phyloP scores from a whole-genome alignment of 1,284 basidiomycete genomes.

The Ustilago cynodontis region DNA sequence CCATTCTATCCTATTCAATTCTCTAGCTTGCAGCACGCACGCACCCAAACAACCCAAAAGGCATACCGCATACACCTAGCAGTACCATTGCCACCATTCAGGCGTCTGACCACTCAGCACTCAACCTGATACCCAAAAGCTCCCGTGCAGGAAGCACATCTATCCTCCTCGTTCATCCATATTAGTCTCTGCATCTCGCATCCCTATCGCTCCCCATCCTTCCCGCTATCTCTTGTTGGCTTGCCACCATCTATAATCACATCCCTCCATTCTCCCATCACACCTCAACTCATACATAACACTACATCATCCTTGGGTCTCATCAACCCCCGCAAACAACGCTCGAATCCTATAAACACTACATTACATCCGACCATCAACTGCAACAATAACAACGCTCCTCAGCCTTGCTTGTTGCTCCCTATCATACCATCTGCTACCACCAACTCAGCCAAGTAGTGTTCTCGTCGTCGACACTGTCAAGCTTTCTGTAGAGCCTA shows the following conservation, averaged over 20 bases:
- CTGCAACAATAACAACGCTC: background rate
- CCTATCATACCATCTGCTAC: background rate
- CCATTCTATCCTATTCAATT: slow-evolving; percentile 3
- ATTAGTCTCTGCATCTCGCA: slow-evolving; percentile 8
- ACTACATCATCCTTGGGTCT: slow-evolving; percentile 10
- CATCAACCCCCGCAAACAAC: slow-evolving; percentile 5
- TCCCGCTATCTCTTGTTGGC: background rate
- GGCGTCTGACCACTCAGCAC: slow-evolving; percentile 20
- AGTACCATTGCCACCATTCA: slow-evolving; percentile 35
- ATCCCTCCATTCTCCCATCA: background rate
- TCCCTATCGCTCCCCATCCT: background rate
- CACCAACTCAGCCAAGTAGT: background rate
- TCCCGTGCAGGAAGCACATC: slow-evolving; percentile 42
- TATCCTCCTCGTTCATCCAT: slow-evolving; percentile 14
- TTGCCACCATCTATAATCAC: slow-evolving; percentile 38
- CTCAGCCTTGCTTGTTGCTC: background rate
- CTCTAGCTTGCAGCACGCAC: slow-evolving; percentile 16
- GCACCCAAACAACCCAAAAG: slow-evolving; percentile 14
- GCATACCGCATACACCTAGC: slow-evolving; percentile 8
- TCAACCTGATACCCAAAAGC: slow-evolving; percentile 30
- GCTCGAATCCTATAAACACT: slow-evolving; percentile 1
- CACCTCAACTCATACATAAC: slow-evolving; percentile 9
- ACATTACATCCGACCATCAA: background rate
- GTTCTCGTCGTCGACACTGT: background rate
- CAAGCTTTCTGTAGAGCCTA: background rate